A percentile compares a stretch with the other conserved stretches of the same genome.
Evolutionary conservation across 257 asterid genomes (phyloP).

Genomic region (Leptodermis oblonga): DNA sequence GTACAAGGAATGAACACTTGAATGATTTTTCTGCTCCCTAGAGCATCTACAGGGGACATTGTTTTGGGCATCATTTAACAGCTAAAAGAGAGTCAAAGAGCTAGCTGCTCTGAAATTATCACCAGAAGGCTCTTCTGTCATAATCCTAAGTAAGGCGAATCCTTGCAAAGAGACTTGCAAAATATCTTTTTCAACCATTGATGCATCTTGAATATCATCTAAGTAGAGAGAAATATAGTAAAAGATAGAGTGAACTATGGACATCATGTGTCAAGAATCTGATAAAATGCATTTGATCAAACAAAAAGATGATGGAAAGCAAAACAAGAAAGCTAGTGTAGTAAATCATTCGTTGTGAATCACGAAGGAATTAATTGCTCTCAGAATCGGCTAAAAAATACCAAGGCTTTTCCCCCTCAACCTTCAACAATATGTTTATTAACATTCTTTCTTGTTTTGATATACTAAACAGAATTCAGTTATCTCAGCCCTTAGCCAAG

Average conservation of each 20-base stretch:
- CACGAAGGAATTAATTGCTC: neutral
- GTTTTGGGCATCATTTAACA: neutral
- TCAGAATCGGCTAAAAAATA: neutral
- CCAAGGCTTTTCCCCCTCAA: neutral
- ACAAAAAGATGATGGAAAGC: neutral
- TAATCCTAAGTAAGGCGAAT: neutral
- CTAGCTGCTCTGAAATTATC: neutral
- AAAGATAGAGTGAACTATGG: neutral
- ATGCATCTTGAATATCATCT: neutral
- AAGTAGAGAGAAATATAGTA: neutral
- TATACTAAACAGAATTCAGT: neutral
- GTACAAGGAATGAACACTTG: neutral
- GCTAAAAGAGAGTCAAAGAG: neutral
- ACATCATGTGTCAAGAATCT: neutral
- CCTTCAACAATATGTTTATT: neutral
- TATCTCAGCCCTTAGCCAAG: neutral
- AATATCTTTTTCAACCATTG: neutral
- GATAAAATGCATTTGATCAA: neutral
- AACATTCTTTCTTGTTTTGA: neutral
- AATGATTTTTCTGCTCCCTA: neutral
- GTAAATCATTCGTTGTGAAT: neutral
- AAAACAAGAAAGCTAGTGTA: neutral
- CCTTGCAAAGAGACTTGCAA: neutral
- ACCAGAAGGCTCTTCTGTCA: neutral
- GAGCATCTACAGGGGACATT: neutral